These are phyloP conservation scores for Sporothrix luriei DNA, from an alignment of 2,329 filamentous ascomycete species.

Conservation along the genomic window DNA sequence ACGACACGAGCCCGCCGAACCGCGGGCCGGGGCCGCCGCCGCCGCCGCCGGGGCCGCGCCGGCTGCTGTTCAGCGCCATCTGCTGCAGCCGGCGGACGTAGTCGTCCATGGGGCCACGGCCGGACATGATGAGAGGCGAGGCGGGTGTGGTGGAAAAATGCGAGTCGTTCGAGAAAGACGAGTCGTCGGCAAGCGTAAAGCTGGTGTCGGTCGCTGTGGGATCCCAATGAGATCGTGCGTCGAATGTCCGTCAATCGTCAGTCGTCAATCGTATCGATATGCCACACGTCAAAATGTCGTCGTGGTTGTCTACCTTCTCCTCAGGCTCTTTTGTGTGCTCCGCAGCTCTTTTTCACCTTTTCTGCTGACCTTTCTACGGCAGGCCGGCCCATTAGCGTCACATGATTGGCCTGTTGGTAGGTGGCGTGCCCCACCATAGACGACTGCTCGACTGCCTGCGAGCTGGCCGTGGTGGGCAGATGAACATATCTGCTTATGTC, in stretches of 20 bases:
- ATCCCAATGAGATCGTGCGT: background rate
- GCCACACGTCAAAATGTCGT: background rate
- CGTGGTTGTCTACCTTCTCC: conserved; percentile 21
- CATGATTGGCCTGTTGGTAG: conserved; percentile 11
- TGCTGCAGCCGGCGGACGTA: conserved; percentile 56
- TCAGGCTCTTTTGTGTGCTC: conserved; percentile 28
- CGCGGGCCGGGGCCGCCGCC: conserved; percentile 47
- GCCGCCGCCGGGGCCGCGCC: conserved; percentile 46
- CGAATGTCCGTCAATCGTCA: background rate
- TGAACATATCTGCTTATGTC: no score
- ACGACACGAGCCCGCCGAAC: conserved; percentile 47
- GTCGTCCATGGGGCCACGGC: conserved; percentile 51
- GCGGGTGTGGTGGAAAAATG: background rate
- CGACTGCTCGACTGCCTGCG: conserved; percentile 20
- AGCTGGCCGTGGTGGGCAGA: no score
- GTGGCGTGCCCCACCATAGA: conserved; percentile 24
- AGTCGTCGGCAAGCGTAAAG: background rate
- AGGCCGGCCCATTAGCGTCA: conserved; percentile 14
- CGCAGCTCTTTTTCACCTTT: conserved; percentile 23
- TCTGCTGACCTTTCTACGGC: conserved; percentile 29
- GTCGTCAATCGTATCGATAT: conserved; percentile 1
- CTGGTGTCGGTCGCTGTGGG: background rate
- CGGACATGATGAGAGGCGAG: conserved; percentile 39
- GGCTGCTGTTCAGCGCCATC: conserved; percentile 49
- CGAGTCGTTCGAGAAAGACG: background rate